Percentiles rank a stretch among this genome's conserved stretches.
Conservation (phyloP, 805 yeast species). For the Candida endomychidarum region DNA sequence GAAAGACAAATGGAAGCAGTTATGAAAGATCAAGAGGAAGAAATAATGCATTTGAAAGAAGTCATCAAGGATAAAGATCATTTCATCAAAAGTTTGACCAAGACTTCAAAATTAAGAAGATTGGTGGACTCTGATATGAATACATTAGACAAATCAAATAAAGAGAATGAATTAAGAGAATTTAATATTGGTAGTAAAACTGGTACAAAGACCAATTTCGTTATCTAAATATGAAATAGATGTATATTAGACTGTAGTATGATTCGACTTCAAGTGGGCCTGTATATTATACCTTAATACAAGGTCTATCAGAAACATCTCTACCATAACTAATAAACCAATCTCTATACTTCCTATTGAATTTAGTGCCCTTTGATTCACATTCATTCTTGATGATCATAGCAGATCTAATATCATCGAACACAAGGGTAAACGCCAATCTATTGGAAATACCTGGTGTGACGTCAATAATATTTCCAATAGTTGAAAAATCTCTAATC, state of each 20-base stretch:
- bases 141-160: slow-evolving; percentile 11
- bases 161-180: slow-evolving; percentile 11
- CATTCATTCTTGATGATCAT: slow-evolving; percentile 54
- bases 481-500: slow-evolving; percentile 49
- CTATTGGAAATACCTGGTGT: slow-evolving; percentile 67
- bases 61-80: slow-evolving; percentile 71
- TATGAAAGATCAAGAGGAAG: slow-evolving; percentile 63
- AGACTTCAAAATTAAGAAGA: slow-evolving; percentile 59
- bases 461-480: slow-evolving; percentile 62
- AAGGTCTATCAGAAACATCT: slow-evolving; percentile 63
- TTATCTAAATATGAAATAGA: slow-evolving; percentile 10
- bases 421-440: slow-evolving; percentile 60
- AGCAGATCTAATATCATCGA: slow-evolving; percentile 57
- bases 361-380: slow-evolving; percentile 26
- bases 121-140: slow-evolving; percentile 35
- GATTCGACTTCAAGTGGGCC: too few species aligned
- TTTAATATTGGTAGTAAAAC: slow-evolving; percentile 12
- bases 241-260: not conserved
- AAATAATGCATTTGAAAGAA: slow-evolving; percentile 62
- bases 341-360: slow-evolving; percentile 48
- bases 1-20: slow-evolving; percentile 27
- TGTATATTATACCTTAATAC: slow-evolving; percentile 25
- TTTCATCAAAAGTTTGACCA: slow-evolving; percentile 70
- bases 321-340: slow-evolving; percentile 70
- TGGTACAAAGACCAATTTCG: slow-evolving; percentile 13